These are phyloP conservation scores for Raffaelea albimanens DNA, from an alignment of 2,329 filamentous ascomycete species.

Conservation along the genomic window DNA sequence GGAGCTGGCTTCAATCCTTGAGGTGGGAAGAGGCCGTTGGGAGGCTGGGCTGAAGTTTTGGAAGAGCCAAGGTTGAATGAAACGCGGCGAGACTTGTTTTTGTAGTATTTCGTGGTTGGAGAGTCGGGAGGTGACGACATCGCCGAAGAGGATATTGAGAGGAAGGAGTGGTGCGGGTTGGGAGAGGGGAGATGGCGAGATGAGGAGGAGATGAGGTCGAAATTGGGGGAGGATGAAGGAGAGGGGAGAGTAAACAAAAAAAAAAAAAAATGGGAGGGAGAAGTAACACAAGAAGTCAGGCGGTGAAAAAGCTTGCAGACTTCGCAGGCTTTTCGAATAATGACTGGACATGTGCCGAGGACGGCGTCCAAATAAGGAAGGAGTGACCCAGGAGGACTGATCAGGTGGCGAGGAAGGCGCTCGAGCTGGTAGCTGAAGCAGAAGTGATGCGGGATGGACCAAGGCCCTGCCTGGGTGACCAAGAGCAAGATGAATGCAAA, in stretches of 20 bases:
- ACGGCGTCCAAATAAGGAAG: not conserved
- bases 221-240: not conserved
- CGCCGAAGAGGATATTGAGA: not conserved
- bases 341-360: no score
- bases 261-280: not conserved
- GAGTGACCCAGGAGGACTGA: no score
- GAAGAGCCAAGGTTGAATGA: constrained; percentile 6
- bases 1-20: not conserved
- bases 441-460: no score
- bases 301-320: not conserved
- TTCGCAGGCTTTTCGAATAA: no score
- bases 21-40: not conserved
- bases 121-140: constrained; percentile 6
- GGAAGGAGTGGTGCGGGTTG: not conserved
- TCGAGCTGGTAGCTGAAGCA: no score
- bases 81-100: constrained; percentile 5
- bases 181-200: not conserved
- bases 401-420: no score
- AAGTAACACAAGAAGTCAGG: not conserved
- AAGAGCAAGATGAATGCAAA: no score
- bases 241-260: not conserved
- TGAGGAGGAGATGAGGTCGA: not conserved
- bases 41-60: not conserved
- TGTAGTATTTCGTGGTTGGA: not conserved
- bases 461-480: no score